Evolutionary conservation across 2,329 filamentous ascomycete species (phyloP).

Genomic region (Trichoderma citrinoviride): DNA sequence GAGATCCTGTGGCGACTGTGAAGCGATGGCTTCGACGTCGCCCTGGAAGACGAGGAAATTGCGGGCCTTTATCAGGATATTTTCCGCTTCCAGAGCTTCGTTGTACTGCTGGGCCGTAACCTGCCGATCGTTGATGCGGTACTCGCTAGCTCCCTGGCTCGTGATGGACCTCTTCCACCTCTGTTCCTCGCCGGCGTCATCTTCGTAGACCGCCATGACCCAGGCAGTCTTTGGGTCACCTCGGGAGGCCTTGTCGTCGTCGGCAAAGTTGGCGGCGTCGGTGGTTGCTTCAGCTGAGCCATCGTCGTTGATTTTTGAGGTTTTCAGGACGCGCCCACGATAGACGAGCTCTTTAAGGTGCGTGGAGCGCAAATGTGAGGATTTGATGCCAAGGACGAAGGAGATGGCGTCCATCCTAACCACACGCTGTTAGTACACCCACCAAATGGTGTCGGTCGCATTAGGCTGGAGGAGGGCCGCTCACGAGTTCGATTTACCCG

Average conservation of each 20-base stretch:
- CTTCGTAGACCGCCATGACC: constrained; percentile 99
- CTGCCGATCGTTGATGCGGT: constrained; percentile 89
- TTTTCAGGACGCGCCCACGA: constrained; percentile 87
- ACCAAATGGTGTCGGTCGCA: background rate
- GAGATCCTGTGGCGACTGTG: constrained; percentile 89
- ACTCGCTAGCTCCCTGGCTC: constrained; percentile 83
- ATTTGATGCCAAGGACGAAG: constrained; percentile 97
- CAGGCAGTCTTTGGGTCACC: constrained; percentile 91
- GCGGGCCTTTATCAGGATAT: constrained; percentile 95
- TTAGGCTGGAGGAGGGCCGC: constrained; percentile 33
- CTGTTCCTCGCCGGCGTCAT: constrained; percentile 92
- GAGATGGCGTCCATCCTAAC: constrained; percentile 96
- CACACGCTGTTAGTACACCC: background rate
- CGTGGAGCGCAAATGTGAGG: constrained; percentile 91
- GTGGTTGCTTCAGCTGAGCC: constrained; percentile 68
- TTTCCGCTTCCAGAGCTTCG: constrained; percentile 84
- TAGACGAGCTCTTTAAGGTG: constrained; percentile 95
- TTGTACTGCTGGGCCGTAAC: constrained; percentile 94
- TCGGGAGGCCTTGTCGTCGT: constrained; percentile 63
- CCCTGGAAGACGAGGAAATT: constrained; percentile 99
- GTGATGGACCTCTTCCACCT: constrained; percentile 96
- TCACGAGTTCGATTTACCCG: constrained; percentile 96
- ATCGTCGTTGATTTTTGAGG: constrained; percentile 88
- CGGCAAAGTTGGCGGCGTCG: constrained; percentile 59
- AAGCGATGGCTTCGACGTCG: constrained; percentile 94